phyloP scores from a whole-genome alignment of 176 grass and related monocot species.

The Pharus latifolius region DNA sequence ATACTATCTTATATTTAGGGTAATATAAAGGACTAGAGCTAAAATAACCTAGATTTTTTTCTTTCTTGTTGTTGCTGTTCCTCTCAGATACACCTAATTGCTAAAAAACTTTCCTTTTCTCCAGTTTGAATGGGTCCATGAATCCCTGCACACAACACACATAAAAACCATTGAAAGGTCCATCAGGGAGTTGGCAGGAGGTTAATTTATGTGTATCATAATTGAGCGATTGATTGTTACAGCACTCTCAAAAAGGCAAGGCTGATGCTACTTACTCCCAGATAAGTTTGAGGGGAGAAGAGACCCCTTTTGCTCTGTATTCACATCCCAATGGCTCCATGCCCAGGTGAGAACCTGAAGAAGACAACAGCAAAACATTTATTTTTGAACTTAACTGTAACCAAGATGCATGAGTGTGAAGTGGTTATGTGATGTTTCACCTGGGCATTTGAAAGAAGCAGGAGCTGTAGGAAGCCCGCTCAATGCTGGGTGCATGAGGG shows the following conservation, averaged over 20 bases:
- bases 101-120: slow-evolving; percentile 19
- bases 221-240: not conserved
- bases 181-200: slow-evolving; percentile 20
- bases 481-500: slow-evolving; percentile 34
- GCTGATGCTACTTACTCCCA: slow-evolving; percentile 34
- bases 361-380: not conserved
- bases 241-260: not conserved
- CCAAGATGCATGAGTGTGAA: no score
- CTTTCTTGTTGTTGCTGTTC: slow-evolving; percentile 12
- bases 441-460: slow-evolving; percentile 88
- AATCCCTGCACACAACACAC: slow-evolving; percentile 26
- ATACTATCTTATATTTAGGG: slow-evolving; percentile 24
- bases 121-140: slow-evolving; percentile 34
- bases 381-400: not conserved
- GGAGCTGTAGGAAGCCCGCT: slow-evolving; percentile 52
- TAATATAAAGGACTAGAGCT: slow-evolving; percentile 29
- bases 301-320: slow-evolving; percentile 19
- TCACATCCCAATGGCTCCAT: slow-evolving; percentile 82
- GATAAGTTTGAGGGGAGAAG: slow-evolving; percentile 22
- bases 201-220: slow-evolving; percentile 5
- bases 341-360: slow-evolving; percentile 61
- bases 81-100: slow-evolving; percentile 25
- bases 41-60: slow-evolving; percentile 28
- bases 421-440: slow-evolving; percentile 16
- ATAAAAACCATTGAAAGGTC: slow-evolving; percentile 24